Evolutionary conservation across 495 filamentous ascomycete species (phyloP).

Genomic region (Filosporella fistucella): DNA sequence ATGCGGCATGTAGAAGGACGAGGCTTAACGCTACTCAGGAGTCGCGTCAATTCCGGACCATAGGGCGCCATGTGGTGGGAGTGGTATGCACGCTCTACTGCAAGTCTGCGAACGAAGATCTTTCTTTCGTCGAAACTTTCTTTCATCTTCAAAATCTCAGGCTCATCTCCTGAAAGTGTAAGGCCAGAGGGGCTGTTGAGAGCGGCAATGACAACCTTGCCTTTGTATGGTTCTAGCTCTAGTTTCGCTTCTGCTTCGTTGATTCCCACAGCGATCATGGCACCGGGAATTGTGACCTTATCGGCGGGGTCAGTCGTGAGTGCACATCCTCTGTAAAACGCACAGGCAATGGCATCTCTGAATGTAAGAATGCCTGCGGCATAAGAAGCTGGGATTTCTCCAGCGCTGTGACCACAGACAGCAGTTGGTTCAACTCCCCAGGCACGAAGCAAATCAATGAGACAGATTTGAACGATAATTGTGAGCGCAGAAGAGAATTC

Average conservation of each 20-base stretch:
- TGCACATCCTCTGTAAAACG: conserved; percentile 36
- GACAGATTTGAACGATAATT: conserved; percentile 46
- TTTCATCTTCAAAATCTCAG: conserved; percentile 37
- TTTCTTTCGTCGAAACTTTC: conserved; percentile 36
- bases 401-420: conserved; percentile 61
- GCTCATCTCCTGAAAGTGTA: conserved; percentile 51
- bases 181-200: conserved; percentile 54
- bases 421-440: conserved; percentile 48
- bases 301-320: not conserved
- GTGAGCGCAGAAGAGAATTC: conserved; percentile 47
- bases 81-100: conserved; percentile 58
- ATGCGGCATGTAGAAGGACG: conserved; percentile 26
- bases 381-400: conserved; percentile 57
- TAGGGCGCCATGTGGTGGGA: conserved; percentile 51
- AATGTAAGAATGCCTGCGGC: conserved; percentile 45
- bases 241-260: conserved; percentile 30
- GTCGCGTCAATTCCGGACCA: not conserved
- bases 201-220: conserved; percentile 32
- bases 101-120: conserved; percentile 34
- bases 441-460: conserved; percentile 47
- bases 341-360: conserved; percentile 45
- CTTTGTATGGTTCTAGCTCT: conserved; percentile 10
- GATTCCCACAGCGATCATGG: conserved; percentile 48
- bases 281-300: conserved; percentile 21
- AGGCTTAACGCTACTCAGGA: conserved; percentile 18